phyloP scores from a whole-genome alignment of 129 eudicot genomes.

The Chrysanthemum seticuspe region DNA sequence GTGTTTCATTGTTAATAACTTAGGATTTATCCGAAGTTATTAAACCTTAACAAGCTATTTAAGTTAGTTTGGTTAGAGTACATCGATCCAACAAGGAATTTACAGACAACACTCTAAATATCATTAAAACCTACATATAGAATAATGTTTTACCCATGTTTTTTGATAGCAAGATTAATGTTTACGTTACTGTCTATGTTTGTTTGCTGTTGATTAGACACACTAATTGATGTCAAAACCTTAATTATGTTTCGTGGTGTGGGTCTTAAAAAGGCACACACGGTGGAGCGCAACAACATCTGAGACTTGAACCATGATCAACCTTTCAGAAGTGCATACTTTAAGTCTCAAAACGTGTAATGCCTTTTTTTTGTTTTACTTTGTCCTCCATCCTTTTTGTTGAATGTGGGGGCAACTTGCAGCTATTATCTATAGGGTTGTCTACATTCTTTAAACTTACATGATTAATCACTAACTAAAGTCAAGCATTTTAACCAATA shows the following conservation, averaged over 20 bases:
- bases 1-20: no score
- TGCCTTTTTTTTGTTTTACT: conserved; percentile 5
- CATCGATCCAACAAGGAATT: no score
- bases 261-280: not conserved
- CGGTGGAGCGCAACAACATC: not conserved
- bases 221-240: conserved; percentile 19
- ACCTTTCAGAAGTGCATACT: conserved; percentile 7
- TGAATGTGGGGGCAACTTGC: conserved; percentile 23
- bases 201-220: not conserved
- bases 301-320: not conserved
- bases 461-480: conserved; percentile 22
- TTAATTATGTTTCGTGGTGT: conserved; percentile 16
- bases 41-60: no score
- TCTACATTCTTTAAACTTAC: conserved; percentile 26
- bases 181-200: not conserved
- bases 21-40: no score
- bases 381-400: conserved; percentile 19
- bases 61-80: no score
- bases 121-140: not conserved
- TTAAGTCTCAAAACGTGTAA: conserved; percentile 12
- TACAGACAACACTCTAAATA: not conserved
- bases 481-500: conserved; percentile 25
- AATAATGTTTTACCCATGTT: not conserved
- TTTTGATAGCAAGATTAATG: not conserved
- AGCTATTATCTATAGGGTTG: conserved; percentile 26